A percentile compares a stretch with the other conserved stretches of the same genome.
phyloP scores from a whole-genome alignment of 495 filamentous ascomycete genomes.

The Podospora didyma region DNA sequence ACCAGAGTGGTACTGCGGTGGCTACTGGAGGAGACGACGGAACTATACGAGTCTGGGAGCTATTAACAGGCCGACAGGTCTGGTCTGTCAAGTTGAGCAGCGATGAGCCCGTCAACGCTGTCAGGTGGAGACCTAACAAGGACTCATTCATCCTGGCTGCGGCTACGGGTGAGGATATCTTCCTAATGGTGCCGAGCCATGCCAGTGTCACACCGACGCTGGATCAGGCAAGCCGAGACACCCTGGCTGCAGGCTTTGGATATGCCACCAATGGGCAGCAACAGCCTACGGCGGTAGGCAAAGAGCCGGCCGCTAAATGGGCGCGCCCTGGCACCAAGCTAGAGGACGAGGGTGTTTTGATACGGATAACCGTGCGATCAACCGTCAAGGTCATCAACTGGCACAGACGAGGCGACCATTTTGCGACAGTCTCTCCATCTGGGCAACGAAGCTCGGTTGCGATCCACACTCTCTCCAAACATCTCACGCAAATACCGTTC shows the following conservation, averaged over 20 bases:
- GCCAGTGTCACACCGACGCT: constrained; percentile 36
- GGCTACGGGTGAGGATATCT: constrained; percentile 78
- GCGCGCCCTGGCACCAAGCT: constrained; percentile 69
- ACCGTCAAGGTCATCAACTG: constrained; percentile 87
- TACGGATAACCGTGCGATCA: constrained; percentile 73
- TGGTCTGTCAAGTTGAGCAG: constrained; percentile 78
- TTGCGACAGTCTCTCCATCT: constrained; percentile 82
- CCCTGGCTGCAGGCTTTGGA: constrained; percentile 85
- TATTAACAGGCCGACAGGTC: constrained; percentile 78
- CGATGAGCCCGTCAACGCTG: constrained; percentile 79
- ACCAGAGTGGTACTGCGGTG: constrained; percentile 24
- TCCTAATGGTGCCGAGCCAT: constrained; percentile 65
- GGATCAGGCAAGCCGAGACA: constrained; percentile 65
- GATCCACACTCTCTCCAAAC: constrained; percentile 92
- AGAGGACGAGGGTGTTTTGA: constrained; percentile 70
- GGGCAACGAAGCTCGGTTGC: constrained; percentile 79
- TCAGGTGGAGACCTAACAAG: constrained; percentile 83
- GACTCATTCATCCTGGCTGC: constrained; percentile 79
- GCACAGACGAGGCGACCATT: constrained; percentile 93
- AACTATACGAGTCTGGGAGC: constrained; percentile 85
- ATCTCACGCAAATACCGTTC: constrained; percentile 92
- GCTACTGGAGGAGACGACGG: constrained; percentile 95
- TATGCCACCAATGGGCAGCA: constrained; percentile 70
- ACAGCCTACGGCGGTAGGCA: constrained; percentile 57
- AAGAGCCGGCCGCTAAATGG: constrained; percentile 77